These are phyloP conservation scores for Rhynchospora tenuis DNA, from an alignment of 176 grass and related monocot genomes.

Conservation along the genomic window DNA sequence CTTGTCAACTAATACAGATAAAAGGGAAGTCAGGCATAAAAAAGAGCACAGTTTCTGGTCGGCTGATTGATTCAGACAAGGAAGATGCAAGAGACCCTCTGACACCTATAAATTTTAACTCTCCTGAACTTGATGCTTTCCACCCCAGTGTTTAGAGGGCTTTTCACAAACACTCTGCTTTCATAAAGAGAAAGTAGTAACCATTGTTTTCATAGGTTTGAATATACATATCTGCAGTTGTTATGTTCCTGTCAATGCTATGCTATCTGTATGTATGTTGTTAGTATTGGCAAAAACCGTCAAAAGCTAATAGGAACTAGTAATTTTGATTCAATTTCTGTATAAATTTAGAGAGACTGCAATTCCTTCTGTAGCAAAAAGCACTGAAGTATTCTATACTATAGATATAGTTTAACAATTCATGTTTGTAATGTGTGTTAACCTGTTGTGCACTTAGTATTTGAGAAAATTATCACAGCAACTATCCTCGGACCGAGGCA, in stretches of 20 bases:
- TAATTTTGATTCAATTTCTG: not conserved
- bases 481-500: too few species aligned
- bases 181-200: not conserved
- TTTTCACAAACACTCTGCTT: not conserved
- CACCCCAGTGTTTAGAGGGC: not conserved
- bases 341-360: not conserved
- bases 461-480: too few species aligned
- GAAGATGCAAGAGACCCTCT: not conserved
- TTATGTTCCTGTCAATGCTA: not conserved
- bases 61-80: not conserved
- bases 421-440: not conserved
- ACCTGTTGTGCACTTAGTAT: too few species aligned
- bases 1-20: not conserved
- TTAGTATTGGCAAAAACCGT: not conserved
- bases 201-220: not conserved
- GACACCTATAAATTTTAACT: constrained; percentile 14
- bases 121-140: constrained; percentile 2
- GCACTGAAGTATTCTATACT: not conserved
- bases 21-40: constrained; percentile 8
- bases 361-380: not conserved
- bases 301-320: not conserved
- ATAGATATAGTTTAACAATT: not conserved
- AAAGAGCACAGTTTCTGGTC: not conserved
- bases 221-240: not conserved
- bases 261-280: not conserved